Evolutionary conservation across 441 rosid genomes (phyloP).

Genomic region (Geranium incanum): DNA sequence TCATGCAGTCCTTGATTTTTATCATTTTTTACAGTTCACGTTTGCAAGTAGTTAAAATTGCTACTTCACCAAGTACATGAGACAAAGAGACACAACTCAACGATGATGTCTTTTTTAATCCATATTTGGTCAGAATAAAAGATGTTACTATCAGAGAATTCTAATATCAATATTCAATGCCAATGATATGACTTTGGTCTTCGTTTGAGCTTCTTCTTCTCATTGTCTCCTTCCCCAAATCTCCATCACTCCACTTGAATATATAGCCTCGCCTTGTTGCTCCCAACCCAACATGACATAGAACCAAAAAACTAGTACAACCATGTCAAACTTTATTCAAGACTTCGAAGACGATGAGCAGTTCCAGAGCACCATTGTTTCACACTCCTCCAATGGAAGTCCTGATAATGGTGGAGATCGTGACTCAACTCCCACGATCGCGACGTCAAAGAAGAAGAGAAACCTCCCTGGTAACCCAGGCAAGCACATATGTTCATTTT

Average conservation of each 20-base stretch:
- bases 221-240: slow-evolving; percentile 26
- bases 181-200: slow-evolving; percentile 20
- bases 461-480: slow-evolving; percentile 63
- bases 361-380: slow-evolving; percentile 30
- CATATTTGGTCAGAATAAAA: not conserved
- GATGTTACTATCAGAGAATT: slow-evolving; percentile 28
- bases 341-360: slow-evolving; percentile 46
- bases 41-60: not conserved
- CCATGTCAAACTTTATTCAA: slow-evolving; percentile 44
- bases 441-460: slow-evolving; percentile 37
- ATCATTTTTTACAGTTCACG: not conserved
- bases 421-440: slow-evolving; percentile 25
- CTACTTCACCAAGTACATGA: not conserved
- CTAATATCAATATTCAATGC: slow-evolving; percentile 18
- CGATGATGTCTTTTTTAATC: not conserved
- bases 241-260: not conserved
- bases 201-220: slow-evolving; percentile 27
- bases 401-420: slow-evolving; percentile 31
- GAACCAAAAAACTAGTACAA: slow-evolving; percentile 5
- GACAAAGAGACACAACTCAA: slow-evolving; percentile 3
- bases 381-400: slow-evolving; percentile 38
- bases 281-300: slow-evolving; percentile 3
- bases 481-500: slow-evolving; percentile 20
- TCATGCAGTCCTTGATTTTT: too few relatives aligned
- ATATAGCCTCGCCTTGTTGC: slow-evolving; percentile 25